A percentile compares a stretch with the other conserved stretches of the same genome.
Evolutionary conservation across 495 filamentous ascomycete genomes (phyloP).

Genomic region (Penicillium steckii): DNA sequence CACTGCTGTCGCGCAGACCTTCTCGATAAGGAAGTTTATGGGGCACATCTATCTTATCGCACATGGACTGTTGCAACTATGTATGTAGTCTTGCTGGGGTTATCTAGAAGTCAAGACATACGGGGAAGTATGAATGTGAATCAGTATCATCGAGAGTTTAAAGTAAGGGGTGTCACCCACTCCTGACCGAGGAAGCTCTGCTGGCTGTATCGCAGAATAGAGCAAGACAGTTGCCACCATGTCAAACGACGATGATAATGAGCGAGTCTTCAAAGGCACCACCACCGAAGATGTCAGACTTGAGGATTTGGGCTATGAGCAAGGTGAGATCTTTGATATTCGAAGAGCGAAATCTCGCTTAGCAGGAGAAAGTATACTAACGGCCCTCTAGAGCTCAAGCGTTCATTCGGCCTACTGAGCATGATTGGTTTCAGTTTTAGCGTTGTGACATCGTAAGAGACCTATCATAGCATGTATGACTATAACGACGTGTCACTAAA

Average conservation of each 20-base stretch:
- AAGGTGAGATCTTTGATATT: constrained; percentile 30
- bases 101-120: constrained; percentile 3
- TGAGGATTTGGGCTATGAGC: constrained; percentile 50
- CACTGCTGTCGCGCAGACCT: constrained; percentile 29
- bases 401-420: constrained; percentile 55
- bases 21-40: constrained; percentile 24
- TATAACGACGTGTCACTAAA: background rate
- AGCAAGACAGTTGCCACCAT: constrained; percentile 9
- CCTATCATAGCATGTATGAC: background rate
- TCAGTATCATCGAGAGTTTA: constrained; percentile 1
- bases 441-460: constrained; percentile 51
- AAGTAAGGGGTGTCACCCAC: constrained; percentile 2
- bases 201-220: background rate
- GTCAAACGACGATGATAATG: constrained; percentile 16
- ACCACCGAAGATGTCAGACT: constrained; percentile 42
- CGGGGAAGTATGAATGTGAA: constrained; percentile 4
- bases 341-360: background rate
- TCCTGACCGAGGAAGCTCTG: background rate
- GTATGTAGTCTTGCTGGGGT: constrained; percentile 15
- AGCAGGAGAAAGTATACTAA: constrained; percentile 4
- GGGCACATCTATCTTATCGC: constrained; percentile 26
- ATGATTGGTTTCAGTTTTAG: constrained; percentile 62
- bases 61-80: background rate
- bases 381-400: constrained; percentile 47
- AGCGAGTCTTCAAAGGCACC: constrained; percentile 23